Evolutionary conservation across 352 stramenopile species (phyloP), one percentile per base, ranked within the genome.

Genomic region (Globisporangium cederbergense): DNA sequence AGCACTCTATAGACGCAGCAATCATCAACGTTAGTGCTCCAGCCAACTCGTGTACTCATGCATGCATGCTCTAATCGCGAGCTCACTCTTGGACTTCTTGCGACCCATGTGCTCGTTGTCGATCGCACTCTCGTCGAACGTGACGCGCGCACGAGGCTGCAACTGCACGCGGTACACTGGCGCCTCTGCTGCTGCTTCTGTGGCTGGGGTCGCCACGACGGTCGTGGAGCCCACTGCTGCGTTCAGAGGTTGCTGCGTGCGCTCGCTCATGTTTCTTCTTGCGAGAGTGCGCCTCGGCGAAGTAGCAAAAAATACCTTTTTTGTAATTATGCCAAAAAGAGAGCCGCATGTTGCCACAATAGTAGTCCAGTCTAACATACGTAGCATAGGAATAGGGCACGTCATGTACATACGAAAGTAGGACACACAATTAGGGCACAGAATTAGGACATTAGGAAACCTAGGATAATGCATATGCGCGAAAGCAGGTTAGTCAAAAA

Each of bases 21-120:
- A 25, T 20, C 18, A 10, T 28, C 42, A 9, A 16, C 50, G 36
- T 50, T 8, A 60, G 36, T 34, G 40, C 20, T 34, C 1, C 14
- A 40, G 25, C 34, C 9, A 5, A 51, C 22, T 16, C 11, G 8
- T 3, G 32, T 10, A 43, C 20, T 18, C 13, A 3, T 40, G 9
- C 9, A 6, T 2, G 14, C 49, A 32, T 11, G 4, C 7, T 30
- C 28, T 2, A 45, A 45, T 45, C 38, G 14, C 18, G 11, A 70
- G 25, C 79, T 32, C 70, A 96, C 89, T 95, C 57, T 98, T 98
- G 42, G 87, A 97, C 45, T 90, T 94, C 70, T 91, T 97, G 68
- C 88, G 83, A 43, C 89, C 88, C 46, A 97, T 87, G 63, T 97
- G 84, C 67, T 98, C 92, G 76, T 98, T 98, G 70, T 98, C 90